These are phyloP conservation scores for Vigna angularis DNA, from an alignment of 306 rosid genomes.

Conservation along the genomic window DNA sequence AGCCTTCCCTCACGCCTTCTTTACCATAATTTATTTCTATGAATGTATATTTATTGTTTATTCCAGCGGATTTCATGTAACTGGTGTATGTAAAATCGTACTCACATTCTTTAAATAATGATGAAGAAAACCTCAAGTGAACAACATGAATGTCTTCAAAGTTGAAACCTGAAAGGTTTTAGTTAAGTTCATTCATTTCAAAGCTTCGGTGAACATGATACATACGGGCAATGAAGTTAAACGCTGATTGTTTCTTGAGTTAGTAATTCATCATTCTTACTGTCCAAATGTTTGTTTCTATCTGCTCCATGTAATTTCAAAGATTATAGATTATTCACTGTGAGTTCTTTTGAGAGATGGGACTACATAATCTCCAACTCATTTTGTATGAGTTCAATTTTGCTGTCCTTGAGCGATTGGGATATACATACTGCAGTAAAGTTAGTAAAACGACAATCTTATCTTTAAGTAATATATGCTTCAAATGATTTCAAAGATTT, in stretches of 20 bases:
- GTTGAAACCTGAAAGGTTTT: background rate
- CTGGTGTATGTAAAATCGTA: conserved; percentile 45
- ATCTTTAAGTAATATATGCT: no score
- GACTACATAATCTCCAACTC: background rate
- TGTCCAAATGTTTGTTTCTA: background rate
- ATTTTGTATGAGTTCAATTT: background rate
- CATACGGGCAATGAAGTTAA: conserved; percentile 17
- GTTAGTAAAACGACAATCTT: no score
- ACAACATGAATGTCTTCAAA: conserved; percentile 17
- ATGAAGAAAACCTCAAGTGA: conserved; percentile 1
- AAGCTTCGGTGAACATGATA: background rate
- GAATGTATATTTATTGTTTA: conserved; percentile 15
- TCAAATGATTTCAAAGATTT: no score
- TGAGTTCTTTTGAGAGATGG: conserved; percentile 3
- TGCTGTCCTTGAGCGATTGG: background rate
- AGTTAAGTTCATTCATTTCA: conserved; percentile 16
- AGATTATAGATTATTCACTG: background rate
- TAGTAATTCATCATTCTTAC: background rate
- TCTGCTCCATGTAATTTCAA: background rate
- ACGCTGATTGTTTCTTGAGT: background rate
- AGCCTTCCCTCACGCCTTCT: conserved; percentile 85
- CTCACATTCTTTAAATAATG: conserved; percentile 36
- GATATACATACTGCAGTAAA: no score
- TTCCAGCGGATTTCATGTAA: conserved; percentile 36
- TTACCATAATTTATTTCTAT: conserved; percentile 62